Evolutionary conservation across 108 stramenopile genomes (phyloP), one percentile per base, ranked within the genome.

Genomic region (Fragilariopsis cylindrus): DNA sequence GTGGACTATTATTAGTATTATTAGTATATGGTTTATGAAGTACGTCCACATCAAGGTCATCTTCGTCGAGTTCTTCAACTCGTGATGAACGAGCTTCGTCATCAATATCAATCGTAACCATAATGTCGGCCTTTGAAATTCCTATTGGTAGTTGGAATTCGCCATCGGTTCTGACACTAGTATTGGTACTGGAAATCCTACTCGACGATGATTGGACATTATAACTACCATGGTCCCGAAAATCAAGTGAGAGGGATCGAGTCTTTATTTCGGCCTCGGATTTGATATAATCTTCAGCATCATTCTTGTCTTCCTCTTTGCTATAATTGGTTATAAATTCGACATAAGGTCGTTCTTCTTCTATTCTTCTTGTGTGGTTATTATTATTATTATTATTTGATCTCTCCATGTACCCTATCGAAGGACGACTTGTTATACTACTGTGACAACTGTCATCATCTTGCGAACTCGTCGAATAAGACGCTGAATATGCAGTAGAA

Each of bases 21-120:
- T 67, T 46, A 16, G 16, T 60, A 16, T 9, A 0, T 0, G 58
- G 58, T 21, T 60, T 18, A 6, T 60, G 18, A 9, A 60, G 58
- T 41, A 60, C 21, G 30, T 60, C 58, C 21, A 18, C 58, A 30
- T 60, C 58, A 21, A 60, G 21, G 4, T 60, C 58, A 19, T 60
- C 58, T 60, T 60, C 19, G 19, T 60, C 58, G n/a, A 21, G 9
- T 18, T 60, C 58, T 12, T 16, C 15, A 13, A 13, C 44, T 8
- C 4, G 7, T n/a, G 19, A 5, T 13, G 65, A 65, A 1, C 65
- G 64, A 1, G 74, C 74, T 43, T 52, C 41, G 1, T 74, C 65
- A 63, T 74, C 74, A 74, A 74, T 66, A 44, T 74, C 74, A 19
- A 74, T 62, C 16, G 12, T 46, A 13, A 74, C 74, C 21, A 46